These are phyloP conservation scores for Teunomyces funiuensis DNA, from an alignment of 805 yeast species.

Conservation along the genomic window DNA sequence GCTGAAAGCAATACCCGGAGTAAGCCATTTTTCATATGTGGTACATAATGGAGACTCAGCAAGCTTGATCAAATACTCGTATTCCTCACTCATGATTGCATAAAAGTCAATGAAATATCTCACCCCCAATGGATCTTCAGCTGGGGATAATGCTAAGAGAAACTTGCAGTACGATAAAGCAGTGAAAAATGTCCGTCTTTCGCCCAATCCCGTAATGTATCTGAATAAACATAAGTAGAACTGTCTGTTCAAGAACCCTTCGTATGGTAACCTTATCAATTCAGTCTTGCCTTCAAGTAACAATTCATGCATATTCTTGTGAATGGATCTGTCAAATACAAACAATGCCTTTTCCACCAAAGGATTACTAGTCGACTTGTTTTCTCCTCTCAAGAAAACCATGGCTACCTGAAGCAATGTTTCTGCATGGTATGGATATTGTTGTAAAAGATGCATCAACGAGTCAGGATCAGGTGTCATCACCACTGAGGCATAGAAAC, in stretches of 20 bases:
- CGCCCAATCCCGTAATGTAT: conserved; percentile 67
- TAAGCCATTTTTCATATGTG: conserved; percentile 64
- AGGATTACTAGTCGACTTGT: conserved; percentile 66
- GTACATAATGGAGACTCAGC: conserved; percentile 55
- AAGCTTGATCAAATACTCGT: conserved; percentile 58
- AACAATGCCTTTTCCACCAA: conserved; percentile 75
- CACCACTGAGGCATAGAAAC: conserved; percentile 63
- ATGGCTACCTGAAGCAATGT: conserved; percentile 78
- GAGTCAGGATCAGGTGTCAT: conserved; percentile 80
- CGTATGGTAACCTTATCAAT: conserved; percentile 71
- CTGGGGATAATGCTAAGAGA: conserved; percentile 66
- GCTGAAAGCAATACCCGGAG: conserved; percentile 72
- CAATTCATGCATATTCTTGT: conserved; percentile 50
- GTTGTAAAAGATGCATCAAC: conserved; percentile 55
- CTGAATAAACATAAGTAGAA: conserved; percentile 73
- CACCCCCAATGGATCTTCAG: conserved; percentile 82
- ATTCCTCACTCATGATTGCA: conserved; percentile 65
- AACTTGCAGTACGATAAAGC: conserved; percentile 76
- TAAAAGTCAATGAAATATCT: conserved; percentile 81
- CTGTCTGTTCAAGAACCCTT: conserved; percentile 71
- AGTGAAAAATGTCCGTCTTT: conserved; percentile 73
- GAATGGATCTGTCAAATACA: conserved; percentile 74
- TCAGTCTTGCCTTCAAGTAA: conserved; percentile 50
- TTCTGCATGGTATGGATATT: conserved; percentile 72
- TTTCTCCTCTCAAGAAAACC: conserved; percentile 71